Evolutionary conservation across 495 filamentous ascomycete genomes (phyloP).

Genomic region (Tuber microsphaerosporum): DNA sequence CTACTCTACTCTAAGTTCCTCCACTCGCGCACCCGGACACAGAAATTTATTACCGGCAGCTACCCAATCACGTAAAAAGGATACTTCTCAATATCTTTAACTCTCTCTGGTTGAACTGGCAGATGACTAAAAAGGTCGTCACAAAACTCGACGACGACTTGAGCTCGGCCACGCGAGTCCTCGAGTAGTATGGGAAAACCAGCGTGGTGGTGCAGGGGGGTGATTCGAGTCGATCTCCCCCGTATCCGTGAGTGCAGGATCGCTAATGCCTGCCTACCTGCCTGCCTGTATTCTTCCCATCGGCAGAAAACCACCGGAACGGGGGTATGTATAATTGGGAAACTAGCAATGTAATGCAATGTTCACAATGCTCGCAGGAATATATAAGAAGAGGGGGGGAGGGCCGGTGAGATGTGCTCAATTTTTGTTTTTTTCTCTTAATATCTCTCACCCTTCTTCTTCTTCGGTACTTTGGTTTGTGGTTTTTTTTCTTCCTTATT

Average conservation of each 20-base stretch:
- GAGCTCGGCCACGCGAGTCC: too few relatives aligned
- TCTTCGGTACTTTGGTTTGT: not conserved
- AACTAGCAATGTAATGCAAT: not conserved
- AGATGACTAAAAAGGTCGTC: too few relatives aligned
- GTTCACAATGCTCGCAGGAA: not conserved
- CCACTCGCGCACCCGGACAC: too few relatives aligned
- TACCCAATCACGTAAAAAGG: too few relatives aligned
- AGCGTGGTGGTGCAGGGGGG: not conserved
- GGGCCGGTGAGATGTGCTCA: not conserved
- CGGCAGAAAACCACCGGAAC: not conserved
- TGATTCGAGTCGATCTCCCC: not conserved
- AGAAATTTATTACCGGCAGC: too few relatives aligned
- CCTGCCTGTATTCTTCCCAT: not conserved
- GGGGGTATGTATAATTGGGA: not conserved
- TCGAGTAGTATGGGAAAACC: too few relatives aligned
- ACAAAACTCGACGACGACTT: too few relatives aligned
- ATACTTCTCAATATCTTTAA: too few relatives aligned
- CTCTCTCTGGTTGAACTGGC: too few relatives aligned
- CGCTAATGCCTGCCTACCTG: not conserved
- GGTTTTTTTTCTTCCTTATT: not conserved
- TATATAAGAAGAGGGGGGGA: not conserved
- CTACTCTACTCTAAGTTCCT: too few relatives aligned
- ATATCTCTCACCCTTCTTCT: not conserved
- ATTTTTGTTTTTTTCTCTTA: not conserved
- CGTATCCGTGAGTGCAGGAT: not conserved